A percentile compares a stretch with the other conserved stretches of the same genome.
phyloP scores from a whole-genome alignment of 441 rosid species.

The Melastoma candidum region DNA sequence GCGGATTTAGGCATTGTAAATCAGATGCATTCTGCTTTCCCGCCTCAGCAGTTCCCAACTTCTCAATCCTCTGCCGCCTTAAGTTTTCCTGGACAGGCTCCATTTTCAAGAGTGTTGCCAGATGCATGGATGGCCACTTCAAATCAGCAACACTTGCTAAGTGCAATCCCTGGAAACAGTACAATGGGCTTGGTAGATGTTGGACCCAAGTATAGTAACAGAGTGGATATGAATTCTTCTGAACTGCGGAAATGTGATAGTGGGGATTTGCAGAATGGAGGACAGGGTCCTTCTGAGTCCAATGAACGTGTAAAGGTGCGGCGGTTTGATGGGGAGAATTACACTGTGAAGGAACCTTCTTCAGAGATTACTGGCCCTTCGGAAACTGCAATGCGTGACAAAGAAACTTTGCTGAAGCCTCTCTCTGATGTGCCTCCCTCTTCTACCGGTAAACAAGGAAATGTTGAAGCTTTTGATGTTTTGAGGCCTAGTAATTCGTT shows the following conservation, averaged over 20 bases:
- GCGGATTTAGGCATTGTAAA: too few species aligned
- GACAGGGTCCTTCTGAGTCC: neutral
- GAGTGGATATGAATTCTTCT: neutral
- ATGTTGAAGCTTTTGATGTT: constrained; percentile 9
- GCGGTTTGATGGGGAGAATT: constrained; percentile 4
- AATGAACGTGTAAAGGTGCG: constrained; percentile 2
- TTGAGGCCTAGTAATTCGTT: constrained; percentile 7
- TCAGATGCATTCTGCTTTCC: too few species aligned
- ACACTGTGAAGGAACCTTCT: constrained; percentile 5
- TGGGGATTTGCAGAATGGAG: too few species aligned
- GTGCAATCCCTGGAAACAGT: constrained; percentile 8
- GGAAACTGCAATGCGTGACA: neutral
- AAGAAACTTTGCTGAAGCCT: constrained; percentile 1
- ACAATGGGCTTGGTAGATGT: neutral
- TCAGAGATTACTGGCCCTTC: constrained; percentile 3
- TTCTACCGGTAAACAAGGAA: constrained; percentile 4
- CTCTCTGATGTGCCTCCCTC: constrained; percentile 3
- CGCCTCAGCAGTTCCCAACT: neutral
- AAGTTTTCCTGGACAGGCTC: constrained; percentile 2
- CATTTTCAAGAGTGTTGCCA: constrained; percentile 9
- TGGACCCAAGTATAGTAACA: constrained; percentile 1
- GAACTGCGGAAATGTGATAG: neutral
- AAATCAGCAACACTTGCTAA: constrained; percentile 6
- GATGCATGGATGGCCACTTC: constrained; percentile 1
- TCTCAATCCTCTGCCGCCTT: constrained; percentile 6